Conservation (phyloP, 208 protist species). For the Crithidia fasciculata region DNA sequence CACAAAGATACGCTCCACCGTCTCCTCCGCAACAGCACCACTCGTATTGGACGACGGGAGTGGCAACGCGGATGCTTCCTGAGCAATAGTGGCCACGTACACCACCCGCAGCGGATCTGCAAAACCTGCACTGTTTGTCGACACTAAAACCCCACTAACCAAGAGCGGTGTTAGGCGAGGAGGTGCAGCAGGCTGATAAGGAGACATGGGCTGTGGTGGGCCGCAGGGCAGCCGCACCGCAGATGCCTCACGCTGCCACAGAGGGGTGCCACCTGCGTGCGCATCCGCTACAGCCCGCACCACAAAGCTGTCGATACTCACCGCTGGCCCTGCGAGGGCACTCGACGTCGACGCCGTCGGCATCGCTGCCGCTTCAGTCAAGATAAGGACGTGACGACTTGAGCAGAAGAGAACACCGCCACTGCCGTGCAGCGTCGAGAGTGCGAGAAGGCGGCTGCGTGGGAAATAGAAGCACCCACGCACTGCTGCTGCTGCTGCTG, state of each 20-base stretch:
- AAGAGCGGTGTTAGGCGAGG: not conserved
- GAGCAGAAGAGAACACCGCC: constrained; percentile 57
- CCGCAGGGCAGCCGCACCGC: constrained; percentile 19
- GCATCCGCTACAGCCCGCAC: not conserved
- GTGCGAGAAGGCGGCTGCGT: constrained; percentile 7
- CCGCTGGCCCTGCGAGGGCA: too few relatives aligned
- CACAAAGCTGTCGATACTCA: constrained; percentile 23
- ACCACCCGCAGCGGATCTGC: not conserved
- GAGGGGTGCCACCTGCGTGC: not conserved
- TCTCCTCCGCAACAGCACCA: not conserved
- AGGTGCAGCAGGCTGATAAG: not conserved
- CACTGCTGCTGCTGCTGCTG: not conserved
- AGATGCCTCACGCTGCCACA: constrained; percentile 14
- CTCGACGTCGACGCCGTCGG: not conserved
- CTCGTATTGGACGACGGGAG: too few relatives aligned
- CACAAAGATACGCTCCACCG: not conserved
- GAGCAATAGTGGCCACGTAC: constrained; percentile 4
- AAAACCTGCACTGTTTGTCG: not conserved
- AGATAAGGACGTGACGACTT: constrained; percentile 56
- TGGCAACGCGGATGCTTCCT: not conserved
- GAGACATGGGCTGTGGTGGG: not conserved
- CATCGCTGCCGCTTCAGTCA: constrained; percentile 14
- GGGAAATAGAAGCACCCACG: constrained; percentile 22
- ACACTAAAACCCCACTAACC: not conserved
- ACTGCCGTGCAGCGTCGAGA: constrained; percentile 13